A percentile compares a stretch with the other conserved stretches of the same genome.
Evolutionary conservation across 2,329 filamentous ascomycete genomes (phyloP).

Genomic region (Aureobasidium leucospermi): DNA sequence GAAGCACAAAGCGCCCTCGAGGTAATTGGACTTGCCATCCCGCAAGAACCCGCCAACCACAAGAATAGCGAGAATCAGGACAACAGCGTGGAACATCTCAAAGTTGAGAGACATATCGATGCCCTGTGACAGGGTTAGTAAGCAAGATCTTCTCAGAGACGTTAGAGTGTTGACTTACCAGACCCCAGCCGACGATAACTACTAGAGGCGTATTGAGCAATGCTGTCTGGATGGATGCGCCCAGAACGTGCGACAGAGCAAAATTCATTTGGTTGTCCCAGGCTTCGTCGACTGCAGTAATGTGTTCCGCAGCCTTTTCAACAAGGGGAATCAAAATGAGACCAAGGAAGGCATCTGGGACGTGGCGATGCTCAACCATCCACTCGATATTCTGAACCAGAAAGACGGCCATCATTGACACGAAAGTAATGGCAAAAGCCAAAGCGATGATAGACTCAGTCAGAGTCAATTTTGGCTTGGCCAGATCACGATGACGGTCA

Average conservation of each 20-base stretch:
- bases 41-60: constrained; percentile 82
- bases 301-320: constrained; percentile 78
- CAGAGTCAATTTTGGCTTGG: constrained; percentile 64
- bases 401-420: constrained; percentile 66
- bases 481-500: constrained; percentile 53
- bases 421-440: constrained; percentile 56
- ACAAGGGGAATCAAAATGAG: constrained; percentile 74
- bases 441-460: constrained; percentile 65
- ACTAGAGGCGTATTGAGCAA: constrained; percentile 80
- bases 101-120: constrained; percentile 69
- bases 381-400: constrained; percentile 67
- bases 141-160: constrained; percentile 77
- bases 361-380: constrained; percentile 43
- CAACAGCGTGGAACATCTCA: constrained; percentile 75
- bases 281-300: constrained; percentile 77
- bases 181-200: constrained; percentile 76
- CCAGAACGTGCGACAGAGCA: constrained; percentile 76
- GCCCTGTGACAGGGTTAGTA: constrained; percentile 66
- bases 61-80: constrained; percentile 75
- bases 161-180: constrained; percentile 53
- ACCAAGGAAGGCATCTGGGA: constrained; percentile 55
- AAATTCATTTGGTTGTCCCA: constrained; percentile 73
- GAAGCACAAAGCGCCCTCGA: constrained; percentile 77
- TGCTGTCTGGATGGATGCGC: constrained; percentile 81
- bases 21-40: constrained; percentile 83